These are phyloP conservation scores for Vanrija sp. DNA, from an alignment of 1,284 basidiomycete genomes.

Conservation along the genomic window DNA sequence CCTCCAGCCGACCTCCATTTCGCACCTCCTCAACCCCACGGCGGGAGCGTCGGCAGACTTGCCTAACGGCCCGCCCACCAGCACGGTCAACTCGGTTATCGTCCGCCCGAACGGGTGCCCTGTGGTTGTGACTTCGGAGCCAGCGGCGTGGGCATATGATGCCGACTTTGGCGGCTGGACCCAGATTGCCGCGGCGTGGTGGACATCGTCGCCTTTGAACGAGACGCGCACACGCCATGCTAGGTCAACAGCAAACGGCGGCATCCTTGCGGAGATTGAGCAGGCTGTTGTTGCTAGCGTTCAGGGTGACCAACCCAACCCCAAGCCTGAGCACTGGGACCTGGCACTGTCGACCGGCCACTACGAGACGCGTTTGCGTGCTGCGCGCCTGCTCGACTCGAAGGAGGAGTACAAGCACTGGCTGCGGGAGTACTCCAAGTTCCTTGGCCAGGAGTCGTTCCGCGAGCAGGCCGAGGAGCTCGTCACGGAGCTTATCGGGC, in stretches of 20 bases:
- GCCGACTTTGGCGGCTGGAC: conserved; percentile 62
- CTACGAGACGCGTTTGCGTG: conserved; percentile 72
- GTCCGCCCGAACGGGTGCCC: conserved; percentile 74
- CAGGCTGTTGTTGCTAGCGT: conserved; percentile 19
- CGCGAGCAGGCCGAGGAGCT: conserved; percentile 80
- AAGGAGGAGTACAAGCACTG: conserved; percentile 74
- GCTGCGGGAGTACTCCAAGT: conserved; percentile 70
- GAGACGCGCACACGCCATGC: conserved; percentile 8
- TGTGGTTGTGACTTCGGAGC: conserved; percentile 68
- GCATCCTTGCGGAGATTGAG: conserved; percentile 30
- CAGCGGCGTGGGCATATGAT: conserved; percentile 73
- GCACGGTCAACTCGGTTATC: conserved; percentile 53
- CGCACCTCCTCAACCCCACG: conserved; percentile 54
- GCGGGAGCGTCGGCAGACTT: conserved; percentile 20
- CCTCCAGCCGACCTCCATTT: conserved; percentile 63
- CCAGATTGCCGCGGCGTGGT: conserved; percentile 72
- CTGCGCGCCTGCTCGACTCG: conserved; percentile 68
- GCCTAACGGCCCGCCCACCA: conserved; percentile 1
- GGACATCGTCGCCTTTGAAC: conserved; percentile 49
- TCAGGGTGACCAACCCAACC: conserved; percentile 1
- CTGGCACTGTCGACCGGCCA: conserved; percentile 75
- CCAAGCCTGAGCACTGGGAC: conserved; percentile 65
- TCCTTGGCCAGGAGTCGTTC: conserved; percentile 80
- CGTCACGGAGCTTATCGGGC: conserved; percentile 78
- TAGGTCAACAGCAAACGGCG: background rate